Evolutionary conservation across 1,139 yeast genomes (phyloP), one percentile per base, ranked within the genome.

Genomic region (Blastobotrys illinoisensis): DNA sequence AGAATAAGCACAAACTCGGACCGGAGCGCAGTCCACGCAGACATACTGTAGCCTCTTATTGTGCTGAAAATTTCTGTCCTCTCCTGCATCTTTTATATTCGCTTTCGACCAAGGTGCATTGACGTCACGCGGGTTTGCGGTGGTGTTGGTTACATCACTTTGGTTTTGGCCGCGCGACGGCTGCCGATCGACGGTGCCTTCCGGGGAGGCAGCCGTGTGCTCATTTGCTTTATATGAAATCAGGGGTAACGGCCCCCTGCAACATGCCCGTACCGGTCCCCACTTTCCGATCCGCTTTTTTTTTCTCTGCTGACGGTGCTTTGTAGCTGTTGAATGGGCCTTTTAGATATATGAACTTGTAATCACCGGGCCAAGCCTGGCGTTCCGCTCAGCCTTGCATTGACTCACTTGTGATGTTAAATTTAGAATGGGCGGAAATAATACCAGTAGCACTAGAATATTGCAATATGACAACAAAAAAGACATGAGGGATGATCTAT

Each of bases 1-100:
- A 54, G 21, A 9, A 59, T 13, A 2, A 59, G 49, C 3, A 58
- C 40, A 14, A 58, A 16, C 18, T 59, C 58, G 9, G 60, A 58
- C 44, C 50, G 52, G 11, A 55, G 49, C 32, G 40, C 16, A 3
- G 40, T 16, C 40, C 40, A 32, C 40, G 40, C 40, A 4, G 16
- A 32, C 40, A 32, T 32, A 3, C 14, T 11, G 40, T 32, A n/a
- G 2, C 6, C 7, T 32, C 40, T 11, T 13, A 32, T 32, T 2
- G 7, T 32, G 40, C 40, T n/a, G 14, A 32, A n/a, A 13, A 13
- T 13, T 32, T 32, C 40, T 32, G 40, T 32, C 4, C 3, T n/a
- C 16, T 7, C 40, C 40, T 32, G 40, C 40, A 32, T 32, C 40
- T 32, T 32, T 32, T 32, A 32, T 32, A 32, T 11, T 32, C 11